A percentile compares a stretch with the other conserved stretches of the same genome.
These are phyloP conservation scores for Didymosphaeria variabile DNA, from an alignment of 2,329 filamentous ascomycete species.

Conservation along the genomic window DNA sequence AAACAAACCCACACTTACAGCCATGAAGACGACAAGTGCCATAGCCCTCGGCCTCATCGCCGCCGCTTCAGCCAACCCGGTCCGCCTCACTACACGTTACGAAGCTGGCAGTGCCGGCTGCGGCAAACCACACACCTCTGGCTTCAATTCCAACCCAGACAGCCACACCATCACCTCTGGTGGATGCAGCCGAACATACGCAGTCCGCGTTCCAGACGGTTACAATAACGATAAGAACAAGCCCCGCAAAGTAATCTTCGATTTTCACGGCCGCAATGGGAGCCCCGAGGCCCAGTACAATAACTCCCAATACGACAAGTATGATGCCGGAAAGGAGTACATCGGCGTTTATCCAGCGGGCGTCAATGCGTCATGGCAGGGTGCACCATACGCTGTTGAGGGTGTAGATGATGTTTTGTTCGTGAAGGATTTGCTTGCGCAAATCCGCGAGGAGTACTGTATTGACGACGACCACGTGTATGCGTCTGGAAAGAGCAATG, in stretches of 20 bases:
- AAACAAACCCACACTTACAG: not conserved
- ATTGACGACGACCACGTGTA: constrained; percentile 7
- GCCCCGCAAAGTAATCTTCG: constrained; percentile 12
- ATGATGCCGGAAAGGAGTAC: constrained; percentile 7
- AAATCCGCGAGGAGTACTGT: constrained; percentile 4
- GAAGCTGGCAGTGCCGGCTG: constrained; percentile 1
- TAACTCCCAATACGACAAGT: constrained; percentile 2
- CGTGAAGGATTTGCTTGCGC: constrained; percentile 10
- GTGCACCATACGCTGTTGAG: constrained; percentile 8
- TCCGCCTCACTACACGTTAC: not conserved
- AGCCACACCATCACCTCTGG: constrained; percentile 13
- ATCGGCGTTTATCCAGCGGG: constrained; percentile 14
- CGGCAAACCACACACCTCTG: constrained; percentile 2
- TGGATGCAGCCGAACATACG: constrained; percentile 7
- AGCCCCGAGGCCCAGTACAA: constrained; percentile 9
- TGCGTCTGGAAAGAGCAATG: constrained; percentile 15
- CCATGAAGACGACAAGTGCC: constrained; percentile 4
- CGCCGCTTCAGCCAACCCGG: not conserved
- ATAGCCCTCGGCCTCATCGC: constrained; percentile 6
- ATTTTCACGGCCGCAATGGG: constrained; percentile 11
- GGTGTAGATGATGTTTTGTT: constrained; percentile 11
- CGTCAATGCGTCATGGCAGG: constrained; percentile 11
- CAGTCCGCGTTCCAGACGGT: constrained; percentile 9
- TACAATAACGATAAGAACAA: constrained; percentile 9
- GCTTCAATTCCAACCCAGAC: constrained; percentile 11